Evolutionary conservation across 192 early-diverging fungal species (phyloP).

Genomic region (Pilaira anomala): DNA sequence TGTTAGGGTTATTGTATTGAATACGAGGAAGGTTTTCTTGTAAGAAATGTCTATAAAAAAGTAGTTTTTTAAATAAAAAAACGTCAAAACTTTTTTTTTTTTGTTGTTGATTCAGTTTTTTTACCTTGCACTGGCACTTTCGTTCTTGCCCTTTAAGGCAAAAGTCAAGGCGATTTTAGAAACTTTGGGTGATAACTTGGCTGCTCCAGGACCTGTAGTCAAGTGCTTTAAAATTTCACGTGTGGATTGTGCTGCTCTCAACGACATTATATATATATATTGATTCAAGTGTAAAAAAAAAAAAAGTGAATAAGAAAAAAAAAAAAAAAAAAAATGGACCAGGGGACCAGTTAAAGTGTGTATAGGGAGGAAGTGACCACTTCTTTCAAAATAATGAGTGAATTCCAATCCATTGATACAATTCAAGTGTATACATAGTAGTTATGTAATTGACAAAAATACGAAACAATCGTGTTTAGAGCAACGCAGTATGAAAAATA

Average conservation of each 20-base stretch:
- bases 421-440: too few species aligned
- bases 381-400: too few species aligned
- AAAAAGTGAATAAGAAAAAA: slow-evolving; percentile 1
- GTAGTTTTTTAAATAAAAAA: slow-evolving; percentile 4
- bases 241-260: slow-evolving; percentile 25
- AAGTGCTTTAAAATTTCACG: slow-evolving; percentile 27
- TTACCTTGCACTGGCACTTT: slow-evolving; percentile 53
- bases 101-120: neutral
- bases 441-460: too few species aligned
- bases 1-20: slow-evolving; percentile 52
- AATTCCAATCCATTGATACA: too few species aligned
- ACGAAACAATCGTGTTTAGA: too few species aligned
- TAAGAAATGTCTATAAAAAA: slow-evolving; percentile 47
- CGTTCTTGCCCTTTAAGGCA: slow-evolving; percentile 40
- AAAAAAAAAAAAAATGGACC: neutral
- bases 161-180: slow-evolving; percentile 50
- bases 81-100: neutral
- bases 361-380: neutral
- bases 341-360: neutral
- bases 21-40: slow-evolving; percentile 53
- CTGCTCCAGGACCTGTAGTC: slow-evolving; percentile 46
- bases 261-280: slow-evolving; percentile 24
- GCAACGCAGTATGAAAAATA: too few species aligned
- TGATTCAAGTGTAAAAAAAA: neutral
- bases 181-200: slow-evolving; percentile 39